These are phyloP conservation scores for Lactarius akahatsu DNA, from an alignment of 768 basidiomycete species.

Conservation along the genomic window DNA sequence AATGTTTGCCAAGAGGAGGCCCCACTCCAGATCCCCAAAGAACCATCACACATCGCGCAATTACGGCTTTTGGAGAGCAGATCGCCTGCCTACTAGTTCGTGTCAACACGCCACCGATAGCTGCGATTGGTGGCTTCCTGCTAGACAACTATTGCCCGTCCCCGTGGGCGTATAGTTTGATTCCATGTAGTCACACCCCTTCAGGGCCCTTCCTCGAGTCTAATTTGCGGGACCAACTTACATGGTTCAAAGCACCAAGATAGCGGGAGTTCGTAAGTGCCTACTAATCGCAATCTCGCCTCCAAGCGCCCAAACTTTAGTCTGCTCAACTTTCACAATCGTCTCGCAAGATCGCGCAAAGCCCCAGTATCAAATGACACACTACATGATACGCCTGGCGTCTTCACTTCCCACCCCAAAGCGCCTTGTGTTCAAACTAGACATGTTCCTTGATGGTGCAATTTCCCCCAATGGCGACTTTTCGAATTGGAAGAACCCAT, in stretches of 20 bases:
- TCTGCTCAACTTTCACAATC: neutral
- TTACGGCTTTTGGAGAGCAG: neutral
- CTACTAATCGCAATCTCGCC: neutral
- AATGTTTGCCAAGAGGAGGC: neutral
- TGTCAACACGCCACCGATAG: neutral
- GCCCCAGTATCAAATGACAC: neutral
- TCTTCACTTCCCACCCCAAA: neutral
- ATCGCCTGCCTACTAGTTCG: neutral
- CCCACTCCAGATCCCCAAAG: neutral
- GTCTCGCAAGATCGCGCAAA: neutral
- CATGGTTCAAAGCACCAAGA: neutral
- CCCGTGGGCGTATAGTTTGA: neutral
- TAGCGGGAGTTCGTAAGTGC: neutral
- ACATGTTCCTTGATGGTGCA: neutral
- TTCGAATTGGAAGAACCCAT: constrained; percentile 1
- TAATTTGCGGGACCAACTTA: neutral
- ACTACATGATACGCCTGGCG: neutral
- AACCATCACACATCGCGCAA: neutral
- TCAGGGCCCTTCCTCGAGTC: neutral
- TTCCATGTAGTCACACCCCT: neutral
- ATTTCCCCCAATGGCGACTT: neutral
- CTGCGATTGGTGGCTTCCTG: neutral
- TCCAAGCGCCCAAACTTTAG: neutral
- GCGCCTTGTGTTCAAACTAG: neutral
- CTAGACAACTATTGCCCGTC: neutral